Evolutionary conservation across 2,329 filamentous ascomycete species (phyloP), one percentile per base, ranked within the genome.

Genomic region (Aspergillus uvarum): DNA sequence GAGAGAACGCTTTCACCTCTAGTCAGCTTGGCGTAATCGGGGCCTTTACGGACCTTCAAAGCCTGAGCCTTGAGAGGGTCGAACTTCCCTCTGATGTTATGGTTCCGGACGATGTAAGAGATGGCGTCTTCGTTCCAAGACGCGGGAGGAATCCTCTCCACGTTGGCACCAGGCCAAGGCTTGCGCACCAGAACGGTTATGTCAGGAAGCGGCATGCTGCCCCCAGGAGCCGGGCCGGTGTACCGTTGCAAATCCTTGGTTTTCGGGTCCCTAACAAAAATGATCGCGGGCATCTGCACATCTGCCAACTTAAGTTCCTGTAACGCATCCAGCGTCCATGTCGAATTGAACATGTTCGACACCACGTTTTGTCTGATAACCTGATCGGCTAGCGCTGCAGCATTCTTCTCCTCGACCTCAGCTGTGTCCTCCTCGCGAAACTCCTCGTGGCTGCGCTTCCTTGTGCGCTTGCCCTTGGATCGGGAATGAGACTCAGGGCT

Each of bases 51-150:
- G 0, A 98, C 84, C 1, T 88, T 88, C 2, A 92, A 77, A 29
- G 79, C 80, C 62, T 79, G 81, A 0, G 92, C 94, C 59, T 81
- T 85, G 51, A 83, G 72, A 0, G 85, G 78, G 61, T 91, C 82
- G 70, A 99, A 97, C 69, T 89, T 94, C 55, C 95, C 95, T 56
- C 95, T 86, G 56, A 89, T 83, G 42, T 87, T 81, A 63, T 92
- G 86, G 56, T 86, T 87, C 67, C 91, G 90, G 71, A 96, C 83
- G 59, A 99, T 88, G 75, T 99, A 99, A 59, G 89, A 96, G 67
- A 97, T 80, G 5, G 91, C 88, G 51, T 88, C 86, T 29, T 80
- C 79, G 0, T 85, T 85, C 5, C 88, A 89, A 21, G 80, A 77
- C 0, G 91, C 90, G 0, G 81, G 81, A 0, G 95, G 95, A 2